A percentile compares a stretch with the other conserved stretches of the same genome.
Conservation (phyloP, 495 filamentous ascomycete species). For the Aspergillus leporis region DNA sequence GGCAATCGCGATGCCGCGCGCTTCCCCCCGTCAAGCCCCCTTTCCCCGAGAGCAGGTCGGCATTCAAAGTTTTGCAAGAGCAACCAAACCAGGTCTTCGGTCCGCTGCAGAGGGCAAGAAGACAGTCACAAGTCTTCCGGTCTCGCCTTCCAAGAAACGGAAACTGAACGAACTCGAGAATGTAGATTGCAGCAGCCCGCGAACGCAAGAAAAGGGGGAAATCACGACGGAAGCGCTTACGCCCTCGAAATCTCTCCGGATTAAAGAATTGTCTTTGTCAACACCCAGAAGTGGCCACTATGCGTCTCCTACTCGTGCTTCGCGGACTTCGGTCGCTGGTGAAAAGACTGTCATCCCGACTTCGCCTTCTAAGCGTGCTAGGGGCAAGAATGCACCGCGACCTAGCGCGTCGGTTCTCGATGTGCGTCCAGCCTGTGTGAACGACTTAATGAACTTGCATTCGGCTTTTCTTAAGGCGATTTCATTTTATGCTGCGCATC, state of each 20-base stretch:
- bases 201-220: slow-evolving; percentile 3
- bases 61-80: slow-evolving; percentile 44
- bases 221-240: slow-evolving; percentile 18
- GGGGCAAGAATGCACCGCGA: background rate
- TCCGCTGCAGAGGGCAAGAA: slow-evolving; percentile 24
- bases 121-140: slow-evolving; percentile 17
- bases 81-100: slow-evolving; percentile 42
- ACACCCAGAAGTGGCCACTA: slow-evolving; percentile 43
- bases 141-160: slow-evolving; percentile 50
- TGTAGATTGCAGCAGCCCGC: slow-evolving; percentile 20
- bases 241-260: slow-evolving; percentile 44
- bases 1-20: slow-evolving; percentile 42
- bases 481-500: slow-evolving; percentile 43
- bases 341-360: slow-evolving; percentile 20
- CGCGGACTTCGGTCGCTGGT: slow-evolving; percentile 17
- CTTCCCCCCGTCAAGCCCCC: slow-evolving; percentile 29
- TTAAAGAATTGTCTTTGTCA: slow-evolving; percentile 39
- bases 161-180: slow-evolving; percentile 47
- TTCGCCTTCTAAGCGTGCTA: slow-evolving; percentile 35
- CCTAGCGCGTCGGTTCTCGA: slow-evolving; percentile 10
- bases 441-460: slow-evolving; percentile 40
- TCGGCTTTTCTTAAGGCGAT: slow-evolving; percentile 42
- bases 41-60: slow-evolving; percentile 34
- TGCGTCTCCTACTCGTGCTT: slow-evolving; percentile 27
- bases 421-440: slow-evolving; percentile 32